A percentile compares a stretch with the other conserved stretches of the same genome.
Conservation (phyloP, 2,329 filamentous ascomycete species). For the Aspergillus sp. region DNA sequence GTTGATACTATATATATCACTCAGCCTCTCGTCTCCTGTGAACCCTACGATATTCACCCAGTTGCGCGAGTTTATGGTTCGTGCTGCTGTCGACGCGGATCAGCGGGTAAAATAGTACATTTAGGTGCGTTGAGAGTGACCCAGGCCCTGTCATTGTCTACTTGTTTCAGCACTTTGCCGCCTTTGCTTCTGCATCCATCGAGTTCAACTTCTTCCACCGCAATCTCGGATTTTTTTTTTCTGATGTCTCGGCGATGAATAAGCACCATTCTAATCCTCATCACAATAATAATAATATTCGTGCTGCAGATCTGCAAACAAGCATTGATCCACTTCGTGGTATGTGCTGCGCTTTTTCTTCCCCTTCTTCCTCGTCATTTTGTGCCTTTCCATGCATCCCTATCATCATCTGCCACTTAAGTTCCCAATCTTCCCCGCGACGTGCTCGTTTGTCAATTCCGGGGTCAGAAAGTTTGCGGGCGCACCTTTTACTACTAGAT, state of each 20-base stretch:
- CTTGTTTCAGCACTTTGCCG: slow-evolving; percentile 3
- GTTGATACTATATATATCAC: not conserved
- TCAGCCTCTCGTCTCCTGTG: not conserved
- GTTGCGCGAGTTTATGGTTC: not conserved
- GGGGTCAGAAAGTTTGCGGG: not conserved
- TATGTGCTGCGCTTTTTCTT: slow-evolving; percentile 25
- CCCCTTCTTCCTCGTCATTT: not conserved
- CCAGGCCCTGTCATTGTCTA: slow-evolving; percentile 11
- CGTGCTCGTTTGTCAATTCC: not conserved
- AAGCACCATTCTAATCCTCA: slow-evolving; percentile 17
- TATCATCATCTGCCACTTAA: not conserved
- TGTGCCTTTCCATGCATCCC: slow-evolving; percentile 4
- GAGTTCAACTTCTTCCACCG: slow-evolving; percentile 14
- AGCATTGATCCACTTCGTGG: slow-evolving; percentile 28
- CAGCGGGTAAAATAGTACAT: not conserved
- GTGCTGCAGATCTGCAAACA: slow-evolving; percentile 30
- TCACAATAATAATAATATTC: slow-evolving; percentile 12
- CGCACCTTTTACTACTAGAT: not conserved
- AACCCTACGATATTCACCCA: not conserved
- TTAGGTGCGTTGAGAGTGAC: not conserved
- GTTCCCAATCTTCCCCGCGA: not conserved
- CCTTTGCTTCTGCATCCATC: slow-evolving; percentile 4
- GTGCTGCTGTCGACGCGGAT: not conserved
- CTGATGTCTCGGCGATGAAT: slow-evolving; percentile 30
- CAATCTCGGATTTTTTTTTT: slow-evolving; percentile 10